phyloP scores from a whole-genome alignment of 768 basidiomycete genomes.

The Lentinula detonsa region DNA sequence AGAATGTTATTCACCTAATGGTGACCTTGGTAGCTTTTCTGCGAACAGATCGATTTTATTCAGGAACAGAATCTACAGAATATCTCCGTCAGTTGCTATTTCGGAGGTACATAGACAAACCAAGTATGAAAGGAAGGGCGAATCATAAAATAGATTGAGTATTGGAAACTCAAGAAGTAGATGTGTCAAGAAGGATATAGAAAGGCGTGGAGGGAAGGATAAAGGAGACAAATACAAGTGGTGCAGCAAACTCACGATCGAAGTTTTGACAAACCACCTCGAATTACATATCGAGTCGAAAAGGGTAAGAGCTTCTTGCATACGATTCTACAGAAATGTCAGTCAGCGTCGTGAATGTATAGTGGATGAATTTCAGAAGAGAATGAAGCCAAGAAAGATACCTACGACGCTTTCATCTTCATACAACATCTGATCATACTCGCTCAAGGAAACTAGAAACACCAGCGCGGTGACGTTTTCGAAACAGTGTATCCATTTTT shows the following conservation, averaged over 20 bases:
- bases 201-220: too few species aligned
- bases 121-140: background rate
- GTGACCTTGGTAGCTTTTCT: conserved; percentile 84
- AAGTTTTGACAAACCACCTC: conserved; percentile 93
- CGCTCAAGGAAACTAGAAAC: conserved; percentile 87
- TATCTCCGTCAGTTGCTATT: too few species aligned
- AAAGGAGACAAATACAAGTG: too few species aligned
- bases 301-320: conserved; percentile 93
- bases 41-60: conserved; percentile 97
- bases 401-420: conserved; percentile 92
- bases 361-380: background rate
- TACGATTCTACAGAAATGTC: conserved; percentile 64
- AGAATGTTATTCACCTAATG: conserved; percentile 66
- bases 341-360: conserved; percentile 18
- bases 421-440: conserved; percentile 97
- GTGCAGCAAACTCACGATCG: conserved; percentile 55
- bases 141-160: background rate
- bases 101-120: too few species aligned
- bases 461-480: conserved; percentile 92
- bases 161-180: too few species aligned
- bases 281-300: conserved; percentile 99
- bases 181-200: too few species aligned
- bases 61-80: conserved; percentile 76
- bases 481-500: conserved; percentile 86
- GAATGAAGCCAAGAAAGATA: conserved; percentile 10